phyloP scores from a whole-genome alignment of 2,329 filamentous ascomycete genomes.

The Biscogniauxia sp. region DNA sequence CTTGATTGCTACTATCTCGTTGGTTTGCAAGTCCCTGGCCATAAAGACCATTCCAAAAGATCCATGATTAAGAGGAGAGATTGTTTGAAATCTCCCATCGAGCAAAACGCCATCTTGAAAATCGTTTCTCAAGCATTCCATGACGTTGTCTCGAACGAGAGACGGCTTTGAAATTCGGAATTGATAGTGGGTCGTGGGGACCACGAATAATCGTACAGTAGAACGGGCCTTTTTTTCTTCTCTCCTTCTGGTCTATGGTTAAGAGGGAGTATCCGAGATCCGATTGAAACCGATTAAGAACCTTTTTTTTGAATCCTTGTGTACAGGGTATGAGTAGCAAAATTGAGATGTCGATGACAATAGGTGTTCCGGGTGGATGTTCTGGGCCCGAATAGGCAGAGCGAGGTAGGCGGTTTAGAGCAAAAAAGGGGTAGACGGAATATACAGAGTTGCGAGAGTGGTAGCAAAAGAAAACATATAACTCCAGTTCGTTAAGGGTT shows the following conservation, averaged over 20 bases:
- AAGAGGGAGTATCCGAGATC: conserved; percentile 22
- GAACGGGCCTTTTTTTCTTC: conserved; percentile 21
- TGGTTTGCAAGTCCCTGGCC: conserved; percentile 75
- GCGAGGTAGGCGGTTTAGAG: conserved; percentile 13
- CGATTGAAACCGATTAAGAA: conserved; percentile 22
- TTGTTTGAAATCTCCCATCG: conserved; percentile 84
- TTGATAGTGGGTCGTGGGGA: conserved; percentile 24
- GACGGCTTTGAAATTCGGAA: conserved; percentile 38
- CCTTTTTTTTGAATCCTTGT: conserved; percentile 27
- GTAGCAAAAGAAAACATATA: conserved; percentile 33
- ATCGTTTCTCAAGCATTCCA: conserved; percentile 86
- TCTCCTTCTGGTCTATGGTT: conserved; percentile 30
- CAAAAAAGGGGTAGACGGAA: conserved; percentile 25
- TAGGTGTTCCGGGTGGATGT: conserved; percentile 15
- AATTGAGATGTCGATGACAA: conserved; percentile 5
- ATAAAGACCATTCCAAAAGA: conserved; percentile 99
- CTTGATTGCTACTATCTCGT: conserved; percentile 88
- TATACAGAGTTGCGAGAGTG: conserved; percentile 31
- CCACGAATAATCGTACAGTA: conserved; percentile 29
- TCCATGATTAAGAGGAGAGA: conserved; percentile 95
- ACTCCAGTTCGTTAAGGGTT: conserved; percentile 43
- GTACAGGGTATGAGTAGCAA: conserved; percentile 21
- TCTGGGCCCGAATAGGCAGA: conserved; percentile 19
- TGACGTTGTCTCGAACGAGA: conserved; percentile 39
- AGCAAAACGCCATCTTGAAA: conserved; percentile 79